phyloP scores from a whole-genome alignment of 1,139 yeast genomes.

The Suhomyces chickasaworum region DNA sequence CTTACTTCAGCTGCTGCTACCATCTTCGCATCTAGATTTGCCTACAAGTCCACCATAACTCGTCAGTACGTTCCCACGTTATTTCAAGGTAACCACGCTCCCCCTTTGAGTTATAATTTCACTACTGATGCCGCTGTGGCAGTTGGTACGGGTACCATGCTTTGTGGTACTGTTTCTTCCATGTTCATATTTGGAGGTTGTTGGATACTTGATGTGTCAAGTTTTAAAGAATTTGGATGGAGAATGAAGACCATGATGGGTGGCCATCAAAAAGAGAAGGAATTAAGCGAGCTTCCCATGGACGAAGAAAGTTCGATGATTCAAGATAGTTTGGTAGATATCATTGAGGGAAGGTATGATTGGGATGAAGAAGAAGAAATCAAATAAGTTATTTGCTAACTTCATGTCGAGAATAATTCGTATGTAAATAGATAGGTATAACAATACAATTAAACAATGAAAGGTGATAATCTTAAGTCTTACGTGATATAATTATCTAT shows the following conservation, averaged over 20 bases:
- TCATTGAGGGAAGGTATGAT: conserved; percentile 45
- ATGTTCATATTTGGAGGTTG: conserved; percentile 75
- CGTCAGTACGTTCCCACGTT: conserved; percentile 77
- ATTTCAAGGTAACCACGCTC: conserved; percentile 84
- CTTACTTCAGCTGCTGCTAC: conserved; percentile 74
- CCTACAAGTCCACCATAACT: conserved; percentile 70
- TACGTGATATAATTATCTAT: too few species aligned
- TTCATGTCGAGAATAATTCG: not conserved
- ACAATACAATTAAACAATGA: not conserved
- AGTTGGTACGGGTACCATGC: conserved; percentile 74
- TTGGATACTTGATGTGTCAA: conserved; percentile 77
- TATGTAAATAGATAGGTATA: not conserved
- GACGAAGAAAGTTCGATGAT: conserved; percentile 66
- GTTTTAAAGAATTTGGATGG: conserved; percentile 69
- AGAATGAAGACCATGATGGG: conserved; percentile 69
- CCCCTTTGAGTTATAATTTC: conserved; percentile 73
- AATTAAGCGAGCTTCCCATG: conserved; percentile 53
- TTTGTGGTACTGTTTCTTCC: conserved; percentile 72
- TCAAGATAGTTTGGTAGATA: conserved; percentile 52
- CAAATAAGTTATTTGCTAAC: not conserved
- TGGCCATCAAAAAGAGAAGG: conserved; percentile 59
- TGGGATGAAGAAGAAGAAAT: conserved; percentile 16
- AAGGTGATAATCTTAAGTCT: too few species aligned
- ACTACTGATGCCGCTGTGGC: conserved; percentile 87
- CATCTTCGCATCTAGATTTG: conserved; percentile 69